These are phyloP conservation scores for Mycena crocata DNA, from an alignment of 768 basidiomycete species.

Conservation along the genomic window DNA sequence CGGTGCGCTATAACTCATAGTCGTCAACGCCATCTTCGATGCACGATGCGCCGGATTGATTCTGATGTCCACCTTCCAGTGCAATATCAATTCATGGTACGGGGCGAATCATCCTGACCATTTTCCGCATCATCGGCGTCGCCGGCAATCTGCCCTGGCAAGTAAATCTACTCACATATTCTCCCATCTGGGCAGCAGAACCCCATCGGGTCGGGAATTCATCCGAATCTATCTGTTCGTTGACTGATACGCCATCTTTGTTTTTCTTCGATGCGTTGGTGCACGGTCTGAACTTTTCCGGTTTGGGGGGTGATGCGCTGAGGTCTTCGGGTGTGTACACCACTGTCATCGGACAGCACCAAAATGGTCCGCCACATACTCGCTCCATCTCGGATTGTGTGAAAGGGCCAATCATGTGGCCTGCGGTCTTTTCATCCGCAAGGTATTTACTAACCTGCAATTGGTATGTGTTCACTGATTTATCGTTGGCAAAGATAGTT, in stretches of 20 bases:
- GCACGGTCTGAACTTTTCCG: conserved; percentile 34
- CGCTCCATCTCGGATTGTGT: conserved; percentile 10
- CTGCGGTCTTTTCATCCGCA: neutral
- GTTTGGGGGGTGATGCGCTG: conserved; percentile 9
- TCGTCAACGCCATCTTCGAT: neutral
- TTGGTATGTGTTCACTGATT: neutral
- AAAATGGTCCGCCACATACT: conserved; percentile 14
- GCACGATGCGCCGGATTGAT: too few species aligned
- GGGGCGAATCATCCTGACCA: too few species aligned
- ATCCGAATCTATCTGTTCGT: conserved; percentile 36
- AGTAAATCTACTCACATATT: conserved; percentile 18
- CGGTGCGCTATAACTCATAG: neutral
- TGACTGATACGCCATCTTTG: conserved; percentile 28
- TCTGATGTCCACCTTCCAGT: too few species aligned
- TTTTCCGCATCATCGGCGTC: neutral
- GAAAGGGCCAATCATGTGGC: conserved; percentile 12
- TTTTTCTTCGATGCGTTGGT: conserved; percentile 36
- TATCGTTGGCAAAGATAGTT: conserved; percentile 8
- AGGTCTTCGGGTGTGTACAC: neutral
- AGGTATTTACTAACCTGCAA: neutral
- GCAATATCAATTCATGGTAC: too few species aligned
- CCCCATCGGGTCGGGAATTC: conserved; percentile 42
- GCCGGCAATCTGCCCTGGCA: neutral
- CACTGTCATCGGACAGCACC: conserved; percentile 23
- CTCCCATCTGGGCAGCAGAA: conserved; percentile 20